Evolutionary conservation across 2,329 filamentous ascomycete genomes (phyloP), one percentile per base, ranked within the genome.

Genomic region (Ceratocystis destructans): DNA sequence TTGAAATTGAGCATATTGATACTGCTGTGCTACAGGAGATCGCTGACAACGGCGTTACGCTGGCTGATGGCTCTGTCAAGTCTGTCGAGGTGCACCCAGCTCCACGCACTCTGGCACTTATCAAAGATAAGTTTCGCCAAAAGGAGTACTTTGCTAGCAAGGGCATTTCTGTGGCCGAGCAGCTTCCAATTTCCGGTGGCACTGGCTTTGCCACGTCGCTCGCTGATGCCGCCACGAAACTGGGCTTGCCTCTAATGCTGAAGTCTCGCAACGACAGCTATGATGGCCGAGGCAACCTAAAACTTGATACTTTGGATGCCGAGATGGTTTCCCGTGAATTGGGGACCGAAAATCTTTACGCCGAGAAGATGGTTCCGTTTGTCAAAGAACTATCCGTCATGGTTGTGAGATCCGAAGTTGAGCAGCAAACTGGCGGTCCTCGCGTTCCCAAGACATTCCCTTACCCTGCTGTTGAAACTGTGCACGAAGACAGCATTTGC

Each of bases 401-500:
- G 86, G 93, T 96, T 7, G 85, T 97, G 67, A 89, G 96, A 72
- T 96, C 89, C 0, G 88, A 92, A 72, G 86, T 95, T 70, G 76
- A 79, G 57, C 74, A 78, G 2, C 25, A 53, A 37, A 64, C 22
- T 17, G 37, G 33, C 10, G 66, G 66, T 41, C 81, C 81, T 0
- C 76, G 76, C 15, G 73, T 80, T 7, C 80, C 76, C 68, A 74
- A 74, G 15, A 74, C 82, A 12, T 78, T 91, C 41, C 84, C 92
- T 3, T 97, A 94, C 73, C 92, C 94, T 0, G 88, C 87, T 0
- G 92, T 96, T 1, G 94, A 99, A 78, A 97, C 93, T 0, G 83
- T 97, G 37, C 94, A 99, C 71, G 90, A 96, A 76, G 89, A 97
- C 75, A 94, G 86, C 73, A 91, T 99, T 71, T 97, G 94, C 82